Evolutionary conservation across 148 eudicot species (phyloP).

Genomic region (Arctostaphylos glauca): DNA sequence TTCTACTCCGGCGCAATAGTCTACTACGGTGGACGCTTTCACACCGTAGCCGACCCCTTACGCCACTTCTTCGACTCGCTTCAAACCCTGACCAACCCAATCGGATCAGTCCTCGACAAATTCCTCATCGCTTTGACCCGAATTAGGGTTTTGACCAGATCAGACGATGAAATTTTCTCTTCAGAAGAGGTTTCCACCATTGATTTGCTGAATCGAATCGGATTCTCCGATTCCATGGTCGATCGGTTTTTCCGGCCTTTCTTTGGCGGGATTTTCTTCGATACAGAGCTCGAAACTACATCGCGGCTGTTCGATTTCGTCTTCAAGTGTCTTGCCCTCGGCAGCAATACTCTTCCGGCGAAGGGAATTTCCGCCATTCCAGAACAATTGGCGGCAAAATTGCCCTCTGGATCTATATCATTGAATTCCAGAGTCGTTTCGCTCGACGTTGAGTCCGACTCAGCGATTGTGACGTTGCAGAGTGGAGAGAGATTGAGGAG

Average conservation of each 20-base stretch:
- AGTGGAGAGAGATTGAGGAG: conserved; percentile 56
- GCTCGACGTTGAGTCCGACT: conserved; percentile 29
- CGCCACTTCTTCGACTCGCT: conserved; percentile 68
- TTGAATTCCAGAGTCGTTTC: conserved; percentile 58
- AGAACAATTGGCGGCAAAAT: conserved; percentile 67
- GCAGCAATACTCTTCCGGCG: conserved; percentile 77
- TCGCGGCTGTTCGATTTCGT: conserved; percentile 83
- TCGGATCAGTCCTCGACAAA: conserved; percentile 72
- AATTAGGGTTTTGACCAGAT: conserved; percentile 46
- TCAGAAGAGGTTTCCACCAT: conserved; percentile 48
- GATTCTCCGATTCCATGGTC: conserved; percentile 60
- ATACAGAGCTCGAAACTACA: conserved; percentile 70
- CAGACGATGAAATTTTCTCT: conserved; percentile 49
- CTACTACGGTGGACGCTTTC: conserved; percentile 51
- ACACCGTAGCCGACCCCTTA: conserved; percentile 78
- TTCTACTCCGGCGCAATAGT: conserved; percentile 89
- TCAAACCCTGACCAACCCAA: conserved; percentile 51
- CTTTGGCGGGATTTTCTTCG: conserved; percentile 94
- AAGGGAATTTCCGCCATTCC: conserved; percentile 85
- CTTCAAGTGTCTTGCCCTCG: conserved; percentile 81
- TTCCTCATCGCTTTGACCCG: conserved; percentile 50
- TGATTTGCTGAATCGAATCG: conserved; percentile 44
- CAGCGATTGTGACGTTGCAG: conserved; percentile 34
- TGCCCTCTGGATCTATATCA: conserved; percentile 49
- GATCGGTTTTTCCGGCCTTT: conserved; percentile 86